These are phyloP conservation scores for Cutaneotrichosporon sp. DNA, from an alignment of 1,284 basidiomycete species.

Conservation along the genomic window DNA sequence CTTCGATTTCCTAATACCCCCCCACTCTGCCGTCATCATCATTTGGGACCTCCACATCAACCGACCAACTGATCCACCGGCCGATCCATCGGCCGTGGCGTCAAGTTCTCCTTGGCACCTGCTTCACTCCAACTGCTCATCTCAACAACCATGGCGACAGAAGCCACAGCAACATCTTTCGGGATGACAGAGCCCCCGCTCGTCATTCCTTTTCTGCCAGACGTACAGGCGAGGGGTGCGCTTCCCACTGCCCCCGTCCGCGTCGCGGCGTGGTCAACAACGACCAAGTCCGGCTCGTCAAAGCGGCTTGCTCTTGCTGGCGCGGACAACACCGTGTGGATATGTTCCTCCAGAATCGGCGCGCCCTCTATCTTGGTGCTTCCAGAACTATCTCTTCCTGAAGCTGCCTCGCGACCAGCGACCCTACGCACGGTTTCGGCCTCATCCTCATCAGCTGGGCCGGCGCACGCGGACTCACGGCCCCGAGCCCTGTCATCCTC, in stretches of 20 bases:
- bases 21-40: neutral
- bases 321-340: conserved; percentile 39
- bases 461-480: conserved; percentile 15
- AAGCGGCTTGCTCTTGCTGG: conserved; percentile 30
- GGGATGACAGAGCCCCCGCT: conserved; percentile 17
- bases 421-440: conserved; percentile 21
- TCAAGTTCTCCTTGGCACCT: too few relatives aligned
- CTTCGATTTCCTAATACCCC: too few relatives aligned
- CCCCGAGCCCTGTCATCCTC: conserved; percentile 27
- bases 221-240: conserved; percentile 11
- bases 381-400: conserved; percentile 6
- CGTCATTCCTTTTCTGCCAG: conserved; percentile 29
- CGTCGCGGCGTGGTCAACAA: conserved; percentile 30
- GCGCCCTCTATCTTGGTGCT: neutral
- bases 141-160: too few relatives aligned
- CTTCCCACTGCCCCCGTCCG: conserved; percentile 32
- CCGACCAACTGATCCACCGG: neutral
- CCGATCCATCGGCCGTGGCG: too few relatives aligned
- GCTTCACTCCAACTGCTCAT: too few relatives aligned
- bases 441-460: conserved; percentile 11
- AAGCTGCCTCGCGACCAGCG: conserved; percentile 10
- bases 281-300: conserved; percentile 20
- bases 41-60: too few relatives aligned
- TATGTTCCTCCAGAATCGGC: conserved; percentile 13
- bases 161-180: neutral